Base-by-base conservation (phyloP, 495 filamentous ascomycete species). In the Penicillium robsamsonii region DNA sequence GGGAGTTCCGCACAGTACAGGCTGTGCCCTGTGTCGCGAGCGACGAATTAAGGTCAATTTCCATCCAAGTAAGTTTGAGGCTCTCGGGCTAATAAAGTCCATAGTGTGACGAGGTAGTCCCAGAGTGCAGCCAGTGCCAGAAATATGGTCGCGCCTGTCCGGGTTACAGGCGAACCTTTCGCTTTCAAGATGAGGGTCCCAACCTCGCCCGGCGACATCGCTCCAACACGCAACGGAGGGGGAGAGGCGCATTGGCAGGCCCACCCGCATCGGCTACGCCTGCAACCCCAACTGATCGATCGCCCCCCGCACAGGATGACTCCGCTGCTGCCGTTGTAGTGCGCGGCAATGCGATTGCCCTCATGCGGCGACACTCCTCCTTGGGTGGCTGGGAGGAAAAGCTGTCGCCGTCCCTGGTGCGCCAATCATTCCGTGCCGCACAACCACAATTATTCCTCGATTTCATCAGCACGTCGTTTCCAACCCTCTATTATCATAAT, bases 1-100 rank as follows among this genome's bases (percentile, higher is more conserved):
- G 53, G 71, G 71, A 27, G 71, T 74, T 37, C 71, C 71, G 33
- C 68, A 74, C 46, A 72, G 70, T 56, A 72, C 65, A 55, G 71
- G 70, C 40, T 74, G 71, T 60, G 46, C 70, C 20, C 65, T 69
- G 31, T 74, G 71, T 61, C 70, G 68, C 20, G 68, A 70, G 48
- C 61, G 71, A 57, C 70, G 70, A 24, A 72, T 74, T 46, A 74
- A 71, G 60, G 71, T 71, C 33, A 53, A 30, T 18, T 20, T 18
- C 5, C 30, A n/a, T 20, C 45, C 45, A 17, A 15, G 5, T 11
- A 12, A 11, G 4, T 3, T 18, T 10, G 17, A 31, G 42, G 4
- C 15, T 46, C 9, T 18, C 13, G 24, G 15, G 27, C 50, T 52
- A 52, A 52, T 17, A 52, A 25, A 10, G 10, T 41, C 15, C 4